Percentiles rank a stretch among this genome's conserved stretches.
Evolutionary conservation across 495 filamentous ascomycete species (phyloP).

Genomic region (Chaetomidium leptoderma): DNA sequence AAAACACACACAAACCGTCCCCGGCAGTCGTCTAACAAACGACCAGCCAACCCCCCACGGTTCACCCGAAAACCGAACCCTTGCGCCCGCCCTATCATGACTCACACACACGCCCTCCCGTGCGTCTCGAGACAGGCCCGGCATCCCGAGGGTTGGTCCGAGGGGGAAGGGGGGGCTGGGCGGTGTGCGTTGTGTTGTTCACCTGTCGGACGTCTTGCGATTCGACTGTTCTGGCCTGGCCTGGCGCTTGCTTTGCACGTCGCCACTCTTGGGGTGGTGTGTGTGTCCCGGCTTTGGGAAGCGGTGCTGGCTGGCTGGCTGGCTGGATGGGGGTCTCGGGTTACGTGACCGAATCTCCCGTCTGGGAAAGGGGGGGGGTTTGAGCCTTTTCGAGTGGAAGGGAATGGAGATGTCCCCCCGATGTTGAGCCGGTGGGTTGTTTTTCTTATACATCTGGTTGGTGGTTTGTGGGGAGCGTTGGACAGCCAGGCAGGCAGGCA

Average conservation of each 20-base stretch:
- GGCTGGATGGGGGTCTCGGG: neutral
- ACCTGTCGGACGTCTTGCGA: too few relatives aligned
- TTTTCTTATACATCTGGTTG: too few relatives aligned
- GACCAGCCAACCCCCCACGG: neutral
- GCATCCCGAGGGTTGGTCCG: too few relatives aligned
- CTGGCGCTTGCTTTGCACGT: too few relatives aligned
- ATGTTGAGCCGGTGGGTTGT: too few relatives aligned
- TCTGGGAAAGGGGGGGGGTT: neutral
- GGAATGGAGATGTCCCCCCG: too few relatives aligned
- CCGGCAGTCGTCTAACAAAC: neutral
- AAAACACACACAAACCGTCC: neutral
- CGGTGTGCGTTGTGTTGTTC: too few relatives aligned
- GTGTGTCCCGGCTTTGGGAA: too few relatives aligned
- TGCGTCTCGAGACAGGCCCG: neutral
- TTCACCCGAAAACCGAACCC: neutral
- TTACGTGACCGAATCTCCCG: neutral
- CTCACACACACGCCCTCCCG: constrained; percentile 1
- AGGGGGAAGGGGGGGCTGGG: too few relatives aligned
- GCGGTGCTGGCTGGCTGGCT: neutral
- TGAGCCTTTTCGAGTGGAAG: too few relatives aligned
- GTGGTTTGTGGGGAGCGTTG: too few relatives aligned
- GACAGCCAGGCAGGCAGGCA: neutral
- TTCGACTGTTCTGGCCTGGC: neutral
- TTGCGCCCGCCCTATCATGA: neutral
- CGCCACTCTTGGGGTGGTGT: too few relatives aligned